These are phyloP conservation scores for Globisporangium cystogenes DNA, from an alignment of 352 stramenopile genomes.

Conservation along the genomic window DNA sequence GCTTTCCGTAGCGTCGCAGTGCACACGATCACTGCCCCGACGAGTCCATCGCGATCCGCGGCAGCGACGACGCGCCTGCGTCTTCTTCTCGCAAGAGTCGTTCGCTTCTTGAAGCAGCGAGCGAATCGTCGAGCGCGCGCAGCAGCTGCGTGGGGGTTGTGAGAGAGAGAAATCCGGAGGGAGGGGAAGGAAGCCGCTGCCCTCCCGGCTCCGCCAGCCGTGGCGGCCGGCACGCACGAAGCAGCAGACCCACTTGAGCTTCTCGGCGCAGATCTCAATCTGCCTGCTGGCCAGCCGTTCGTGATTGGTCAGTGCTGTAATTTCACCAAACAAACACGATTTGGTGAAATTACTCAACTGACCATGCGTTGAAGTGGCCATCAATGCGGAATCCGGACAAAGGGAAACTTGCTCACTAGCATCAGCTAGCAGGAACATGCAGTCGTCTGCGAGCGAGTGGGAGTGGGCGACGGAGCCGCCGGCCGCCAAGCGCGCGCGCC, in stretches of 20 bases:
- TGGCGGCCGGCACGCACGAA: too few species aligned
- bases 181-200: background rate
- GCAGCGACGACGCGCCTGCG: background rate
- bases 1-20: constrained; percentile 7
- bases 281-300: too few species aligned
- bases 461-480: background rate
- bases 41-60: constrained; percentile 1
- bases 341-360: too few species aligned
- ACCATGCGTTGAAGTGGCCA: too few species aligned
- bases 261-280: too few species aligned
- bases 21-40: constrained; percentile 7
- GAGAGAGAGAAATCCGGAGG: background rate
- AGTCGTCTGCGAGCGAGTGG: background rate
- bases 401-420: too few species aligned
- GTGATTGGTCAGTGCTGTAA: too few species aligned
- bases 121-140: background rate
- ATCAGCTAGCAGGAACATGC: background rate
- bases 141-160: background rate
- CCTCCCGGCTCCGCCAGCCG: too few species aligned
- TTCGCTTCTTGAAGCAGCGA: background rate
- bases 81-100: background rate
- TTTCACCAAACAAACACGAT: too few species aligned
- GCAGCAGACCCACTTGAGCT: too few species aligned
- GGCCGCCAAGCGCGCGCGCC: background rate
- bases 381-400: too few species aligned